Evolutionary conservation across 441 rosid genomes (phyloP).

Genomic region (Populus tomentosa): DNA sequence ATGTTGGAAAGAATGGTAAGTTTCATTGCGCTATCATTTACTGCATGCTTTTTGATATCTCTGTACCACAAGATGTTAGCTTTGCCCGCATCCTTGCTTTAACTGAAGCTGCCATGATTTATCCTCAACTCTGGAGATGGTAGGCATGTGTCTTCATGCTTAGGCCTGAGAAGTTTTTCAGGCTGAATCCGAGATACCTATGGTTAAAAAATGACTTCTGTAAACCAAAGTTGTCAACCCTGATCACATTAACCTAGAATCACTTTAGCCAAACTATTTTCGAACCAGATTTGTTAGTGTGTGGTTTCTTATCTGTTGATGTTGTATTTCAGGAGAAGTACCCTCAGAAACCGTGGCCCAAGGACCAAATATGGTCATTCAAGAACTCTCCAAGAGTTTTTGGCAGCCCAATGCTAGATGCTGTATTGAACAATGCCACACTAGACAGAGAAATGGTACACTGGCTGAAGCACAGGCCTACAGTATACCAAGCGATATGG

Average conservation of each 20-base stretch:
- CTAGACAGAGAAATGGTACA: conserved; percentile 81
- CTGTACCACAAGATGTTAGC: background rate
- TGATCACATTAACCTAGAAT: background rate
- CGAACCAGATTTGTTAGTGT: background rate
- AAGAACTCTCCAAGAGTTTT: conserved; percentile 47
- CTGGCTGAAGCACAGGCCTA: conserved; percentile 86
- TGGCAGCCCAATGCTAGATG: conserved; percentile 97
- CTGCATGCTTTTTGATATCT: background rate
- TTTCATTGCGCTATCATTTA: background rate
- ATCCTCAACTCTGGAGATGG: background rate
- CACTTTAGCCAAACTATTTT: background rate
- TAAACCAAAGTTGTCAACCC: background rate
- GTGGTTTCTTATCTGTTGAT: background rate
- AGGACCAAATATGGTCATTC: conserved; percentile 91
- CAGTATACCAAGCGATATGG: conserved; percentile 72
- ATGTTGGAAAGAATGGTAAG: conserved; percentile 92
- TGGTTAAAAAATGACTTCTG: background rate
- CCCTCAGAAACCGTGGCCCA: conserved; percentile 91
- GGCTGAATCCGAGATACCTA: background rate
- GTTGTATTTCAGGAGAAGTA: conserved; percentile 62
- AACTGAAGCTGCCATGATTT: background rate
- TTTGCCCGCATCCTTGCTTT: background rate
- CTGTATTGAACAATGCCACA: conserved; percentile 42
- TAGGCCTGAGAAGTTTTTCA: background rate
- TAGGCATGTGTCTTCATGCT: background rate